Evolutionary conservation across 495 filamentous ascomycete species (phyloP), one percentile per base, ranked within the genome.

Genomic region (Tricharina praecox): DNA sequence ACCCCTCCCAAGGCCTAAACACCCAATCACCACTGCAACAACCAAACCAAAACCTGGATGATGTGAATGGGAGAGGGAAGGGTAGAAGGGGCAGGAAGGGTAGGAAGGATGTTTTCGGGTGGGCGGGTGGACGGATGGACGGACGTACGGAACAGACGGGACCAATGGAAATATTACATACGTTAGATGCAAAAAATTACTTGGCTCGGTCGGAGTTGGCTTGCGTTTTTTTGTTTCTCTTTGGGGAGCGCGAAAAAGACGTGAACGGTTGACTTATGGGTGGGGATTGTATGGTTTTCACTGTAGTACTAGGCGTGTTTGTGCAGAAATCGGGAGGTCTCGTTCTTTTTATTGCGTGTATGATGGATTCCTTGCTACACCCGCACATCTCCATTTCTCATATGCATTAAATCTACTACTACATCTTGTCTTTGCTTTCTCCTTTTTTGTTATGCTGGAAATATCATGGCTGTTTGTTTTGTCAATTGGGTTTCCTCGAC

Each of bases 1-100:
- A 59, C 54, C 33, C 56, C 56, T 26, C 56, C 56, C 11, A 59
- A 59, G 49, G 50, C 32, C 16, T 51, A 51, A 51, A 47, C 21
- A 46, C 19, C 21, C 40, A 7, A n/a, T n/a, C n/a, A n/a, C n/a
- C n/a, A n/a, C n/a, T n/a, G n/a, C n/a, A n/a, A n/a, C n/a, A n/a
- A n/a, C n/a, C n/a, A n/a, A n/a, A n/a, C 28, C 28, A 7, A 32
- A 7, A 32, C 28, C 13, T 13, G 28, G 7, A 32, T 13, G 7
- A 32, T 32, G 28, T 32, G n/a, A n/a, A n/a, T 32, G 7, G 28
- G 28, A 32, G 28, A 32, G 13, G 7, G 13, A 13, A 13, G 28
- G 28, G 28, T 7, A 32, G 28, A 32, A 32, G 13, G 28, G n/a
- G n/a, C n/a, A 32, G 13, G 28, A 13, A 32, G 28, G 13, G 13